phyloP scores from a whole-genome alignment of 2,329 filamentous ascomycete species.

The Zymoseptoria crescenta region DNA sequence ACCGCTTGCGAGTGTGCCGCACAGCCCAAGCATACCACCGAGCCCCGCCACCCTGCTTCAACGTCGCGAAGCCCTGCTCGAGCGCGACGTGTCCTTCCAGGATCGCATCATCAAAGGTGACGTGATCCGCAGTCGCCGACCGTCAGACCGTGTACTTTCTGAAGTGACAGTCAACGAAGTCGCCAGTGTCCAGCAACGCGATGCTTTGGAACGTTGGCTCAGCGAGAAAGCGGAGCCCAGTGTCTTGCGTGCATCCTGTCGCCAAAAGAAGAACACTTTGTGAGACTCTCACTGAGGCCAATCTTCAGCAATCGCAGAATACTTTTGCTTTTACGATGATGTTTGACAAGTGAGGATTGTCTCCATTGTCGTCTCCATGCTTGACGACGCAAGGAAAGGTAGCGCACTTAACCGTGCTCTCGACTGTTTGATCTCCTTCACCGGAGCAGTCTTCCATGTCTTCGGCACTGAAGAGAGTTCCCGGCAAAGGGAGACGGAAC shows the following conservation, averaged over 20 bases:
- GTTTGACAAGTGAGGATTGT: slow-evolving; percentile 53
- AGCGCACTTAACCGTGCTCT: slow-evolving; percentile 52
- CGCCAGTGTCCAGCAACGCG: background rate
- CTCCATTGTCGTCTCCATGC: slow-evolving; percentile 56
- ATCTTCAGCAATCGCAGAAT: slow-evolving; percentile 37
- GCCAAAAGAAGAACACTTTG: slow-evolving; percentile 1
- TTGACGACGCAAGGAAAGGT: slow-evolving; percentile 60
- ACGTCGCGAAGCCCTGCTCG: slow-evolving; percentile 13
- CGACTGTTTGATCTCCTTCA: slow-evolving; percentile 48
- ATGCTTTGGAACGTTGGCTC: background rate
- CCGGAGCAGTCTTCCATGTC: slow-evolving; percentile 61
- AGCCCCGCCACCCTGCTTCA: slow-evolving; percentile 14
- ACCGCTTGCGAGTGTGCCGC: slow-evolving; percentile 2
- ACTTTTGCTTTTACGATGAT: slow-evolving; percentile 60
- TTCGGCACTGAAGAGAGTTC: slow-evolving; percentile 44
- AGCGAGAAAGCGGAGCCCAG: slow-evolving; percentile 3
- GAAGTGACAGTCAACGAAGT: background rate
- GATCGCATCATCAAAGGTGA: slow-evolving; percentile 14
- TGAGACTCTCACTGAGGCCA: background rate
- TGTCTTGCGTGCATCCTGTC: background rate
- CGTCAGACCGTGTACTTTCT: slow-evolving; percentile 6
- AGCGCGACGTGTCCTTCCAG: slow-evolving; percentile 11
- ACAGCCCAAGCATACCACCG: slow-evolving; percentile 7
- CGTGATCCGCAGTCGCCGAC: slow-evolving; percentile 13
- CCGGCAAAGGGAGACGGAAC: slow-evolving; percentile 22